Base-by-base conservation (phyloP, 192 early-diverging fungal species). In the Entomortierella chlamydospora region DNA sequence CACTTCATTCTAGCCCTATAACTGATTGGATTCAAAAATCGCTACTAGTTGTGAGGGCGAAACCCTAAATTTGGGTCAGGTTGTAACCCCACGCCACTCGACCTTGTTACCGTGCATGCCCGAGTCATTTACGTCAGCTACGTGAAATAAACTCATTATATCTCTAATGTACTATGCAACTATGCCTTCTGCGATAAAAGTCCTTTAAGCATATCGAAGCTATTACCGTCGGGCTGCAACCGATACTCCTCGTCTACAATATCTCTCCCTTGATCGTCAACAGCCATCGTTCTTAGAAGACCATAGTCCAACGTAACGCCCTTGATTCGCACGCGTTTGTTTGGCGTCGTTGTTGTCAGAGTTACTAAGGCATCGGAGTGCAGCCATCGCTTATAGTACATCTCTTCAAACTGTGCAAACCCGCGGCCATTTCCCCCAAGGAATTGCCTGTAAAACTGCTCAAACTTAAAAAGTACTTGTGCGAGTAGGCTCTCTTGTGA, bases 201-300 rank as follows among this genome's bases (percentile, higher is more conserved):
- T 0, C 95, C 95, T 61, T 93, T 91, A 74, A 98, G 88, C 95
- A 99, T 98, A 79, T 99, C 98, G 82, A 99, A 99, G 34, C 90
- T 92, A 81, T 98, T 99, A 10, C 98, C 98, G 68, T 97, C 98
- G 7, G 98, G 98, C 82, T 97, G 95, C 39, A 99, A 79, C n/a
- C 87, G 85, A 61, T 90, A 90, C 29, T 87, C 82, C 22, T 86
- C 76, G 12, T 80, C 83, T 29, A 78, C 64, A 52, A 66, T 56
- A 30, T 70, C 67, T 30, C 69, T 39, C 17, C 64, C 66, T 33
- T 73, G 50, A 20, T 91, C 88, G 67, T 81, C 76, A 2, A 90
- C 73, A 29, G 85, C 90, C 13, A 89, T 85, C 2, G 93, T 93
- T 55, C 86, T 85, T 34, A 98, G 63, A 62, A 97, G 81, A 10